A percentile compares a stretch with the other conserved stretches of the same genome.
Conservation (phyloP, 495 filamentous ascomycete genomes). For the Tuber magnatum region DNA sequence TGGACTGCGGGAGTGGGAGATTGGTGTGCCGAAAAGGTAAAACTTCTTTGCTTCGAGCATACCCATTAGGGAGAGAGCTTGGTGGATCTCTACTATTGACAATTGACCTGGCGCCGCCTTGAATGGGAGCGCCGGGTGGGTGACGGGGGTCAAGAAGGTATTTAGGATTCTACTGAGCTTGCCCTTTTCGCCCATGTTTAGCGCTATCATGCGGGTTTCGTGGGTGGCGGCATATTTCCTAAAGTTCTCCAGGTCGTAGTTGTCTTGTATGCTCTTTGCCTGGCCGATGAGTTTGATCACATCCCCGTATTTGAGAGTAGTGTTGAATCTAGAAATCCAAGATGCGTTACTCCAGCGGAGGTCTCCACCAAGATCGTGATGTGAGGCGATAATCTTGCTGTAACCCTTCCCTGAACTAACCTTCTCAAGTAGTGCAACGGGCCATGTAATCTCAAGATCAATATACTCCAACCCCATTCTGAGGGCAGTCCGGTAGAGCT, state of each 20-base stretch:
- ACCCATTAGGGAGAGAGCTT: constrained; percentile 67
- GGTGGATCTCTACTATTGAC: constrained; percentile 80
- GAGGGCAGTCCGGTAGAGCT: constrained; percentile 70
- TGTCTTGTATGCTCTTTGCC: constrained; percentile 70
- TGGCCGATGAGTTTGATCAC: constrained; percentile 90
- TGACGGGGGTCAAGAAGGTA: constrained; percentile 89
- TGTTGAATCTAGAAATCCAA: constrained; percentile 82
- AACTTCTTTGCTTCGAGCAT: constrained; percentile 70
- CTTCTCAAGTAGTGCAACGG: constrained; percentile 59
- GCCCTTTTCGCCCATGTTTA: constrained; percentile 89
- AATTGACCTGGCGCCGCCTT: constrained; percentile 94
- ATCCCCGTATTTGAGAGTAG: constrained; percentile 76
- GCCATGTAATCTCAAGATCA: constrained; percentile 85
- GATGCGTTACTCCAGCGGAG: constrained; percentile 83
- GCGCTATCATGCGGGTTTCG: constrained; percentile 74
- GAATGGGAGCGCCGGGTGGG: constrained; percentile 78
- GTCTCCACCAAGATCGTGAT: constrained; percentile 74
- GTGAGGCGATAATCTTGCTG: constrained; percentile 83
- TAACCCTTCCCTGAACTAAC: constrained; percentile 62
- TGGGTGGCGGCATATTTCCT: constrained; percentile 66
- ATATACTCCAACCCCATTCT: constrained; percentile 83
- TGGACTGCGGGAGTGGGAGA: constrained; percentile 71
- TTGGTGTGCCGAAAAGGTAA: constrained; percentile 80
- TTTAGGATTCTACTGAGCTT: constrained; percentile 88
- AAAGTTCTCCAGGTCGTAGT: constrained; percentile 77